phyloP scores from a whole-genome alignment of 83 land plant genomes.

The Picea engelmannii region DNA sequence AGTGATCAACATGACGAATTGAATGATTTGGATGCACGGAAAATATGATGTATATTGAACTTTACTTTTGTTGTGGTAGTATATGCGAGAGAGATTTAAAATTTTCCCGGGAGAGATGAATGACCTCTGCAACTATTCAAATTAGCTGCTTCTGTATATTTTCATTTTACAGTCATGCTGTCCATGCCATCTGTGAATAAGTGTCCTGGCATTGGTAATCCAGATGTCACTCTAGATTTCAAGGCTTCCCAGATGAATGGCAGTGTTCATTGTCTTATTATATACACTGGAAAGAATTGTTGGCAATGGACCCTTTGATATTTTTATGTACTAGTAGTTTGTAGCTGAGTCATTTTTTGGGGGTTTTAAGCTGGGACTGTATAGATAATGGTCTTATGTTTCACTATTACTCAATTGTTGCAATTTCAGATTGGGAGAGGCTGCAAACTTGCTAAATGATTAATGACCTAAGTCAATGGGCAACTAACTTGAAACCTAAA shows the following conservation, averaged over 20 bases:
- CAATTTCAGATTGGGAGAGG: not conserved
- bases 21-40: not conserved
- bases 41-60: not conserved
- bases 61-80: not conserved
- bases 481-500: not conserved
- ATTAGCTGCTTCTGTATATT: not conserved
- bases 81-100: not conserved
- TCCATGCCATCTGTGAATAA: not conserved
- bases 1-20: not conserved
- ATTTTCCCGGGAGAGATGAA: not conserved
- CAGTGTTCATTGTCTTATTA: not conserved
- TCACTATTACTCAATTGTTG: not conserved
- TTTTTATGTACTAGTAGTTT: no score
- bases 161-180: not conserved
- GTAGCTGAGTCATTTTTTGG: no score
- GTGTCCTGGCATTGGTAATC: not conserved
- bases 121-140: not conserved
- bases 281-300: no score
- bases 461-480: not conserved
- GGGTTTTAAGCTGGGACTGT: not conserved
- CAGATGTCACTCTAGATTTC: conserved; percentile 8
- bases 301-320: no score
- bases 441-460: not conserved
- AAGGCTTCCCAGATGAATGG: not conserved
- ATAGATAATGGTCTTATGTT: not conserved